Conservation (phyloP, 495 filamentous ascomycete species). For the Xeromyces bisporus region DNA sequence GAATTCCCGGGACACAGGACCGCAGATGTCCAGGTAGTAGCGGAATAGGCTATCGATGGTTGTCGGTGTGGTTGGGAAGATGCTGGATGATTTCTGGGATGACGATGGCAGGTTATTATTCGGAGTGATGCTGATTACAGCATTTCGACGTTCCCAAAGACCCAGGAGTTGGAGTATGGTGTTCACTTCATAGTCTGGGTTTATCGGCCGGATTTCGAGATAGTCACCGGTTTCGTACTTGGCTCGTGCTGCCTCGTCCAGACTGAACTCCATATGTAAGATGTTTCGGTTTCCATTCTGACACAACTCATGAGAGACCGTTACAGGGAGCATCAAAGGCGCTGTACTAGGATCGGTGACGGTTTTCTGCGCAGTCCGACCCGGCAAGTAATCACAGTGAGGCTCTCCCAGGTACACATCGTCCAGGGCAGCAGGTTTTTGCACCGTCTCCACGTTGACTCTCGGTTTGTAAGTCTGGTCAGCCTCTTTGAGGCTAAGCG, state of each 20-base stretch:
- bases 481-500: conserved; percentile 10
- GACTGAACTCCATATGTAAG: conserved; percentile 23
- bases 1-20: conserved; percentile 14
- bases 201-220: conserved; percentile 46
- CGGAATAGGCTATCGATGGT: conserved; percentile 15
- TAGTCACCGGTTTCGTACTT: conserved; percentile 51
- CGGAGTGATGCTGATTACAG: conserved; percentile 4
- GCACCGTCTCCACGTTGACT: background rate
- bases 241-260: conserved; percentile 20
- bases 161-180: conserved; percentile 8
- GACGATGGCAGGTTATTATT: conserved; percentile 14
- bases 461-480: conserved; percentile 1
- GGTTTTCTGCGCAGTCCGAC: background rate
- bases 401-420: background rate
- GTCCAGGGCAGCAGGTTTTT: background rate
- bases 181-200: conserved; percentile 28
- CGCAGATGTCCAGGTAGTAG: conserved; percentile 24
- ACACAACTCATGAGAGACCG: conserved; percentile 7
- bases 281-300: conserved; percentile 10
- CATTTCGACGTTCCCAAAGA: conserved; percentile 3
- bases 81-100: no score
- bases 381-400: background rate
- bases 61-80: conserved; percentile 8
- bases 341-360: background rate
- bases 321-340: background rate